phyloP scores from a whole-genome alignment of 805 yeast genomes.

The Nakazawaea peltata region DNA sequence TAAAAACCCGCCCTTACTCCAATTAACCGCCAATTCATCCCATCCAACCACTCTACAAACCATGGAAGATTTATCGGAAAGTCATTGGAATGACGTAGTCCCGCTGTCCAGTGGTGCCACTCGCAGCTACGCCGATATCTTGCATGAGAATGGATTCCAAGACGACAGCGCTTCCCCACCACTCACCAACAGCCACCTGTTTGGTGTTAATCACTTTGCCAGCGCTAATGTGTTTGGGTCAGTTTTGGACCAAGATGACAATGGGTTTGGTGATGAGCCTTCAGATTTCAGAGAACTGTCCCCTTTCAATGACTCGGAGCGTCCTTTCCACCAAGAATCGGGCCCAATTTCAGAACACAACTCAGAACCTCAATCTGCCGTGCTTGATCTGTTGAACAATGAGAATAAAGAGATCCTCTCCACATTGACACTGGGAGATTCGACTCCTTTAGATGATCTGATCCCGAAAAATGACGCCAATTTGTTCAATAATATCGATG shows the following conservation, averaged over 20 bases:
- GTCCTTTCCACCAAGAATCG: too few species aligned
- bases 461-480: conserved; percentile 24
- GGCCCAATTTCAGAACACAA: too few species aligned
- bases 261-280: conserved; percentile 6
- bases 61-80: conserved; percentile 41
- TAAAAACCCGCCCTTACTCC: too few species aligned
- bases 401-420: conserved; percentile 24
- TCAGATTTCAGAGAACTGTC: neutral
- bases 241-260: conserved; percentile 14
- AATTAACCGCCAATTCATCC: too few species aligned
- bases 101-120: conserved; percentile 27
- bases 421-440: conserved; percentile 32
- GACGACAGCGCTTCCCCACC: too few species aligned
- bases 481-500: conserved; percentile 24
- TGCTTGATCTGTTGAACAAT: conserved; percentile 21
- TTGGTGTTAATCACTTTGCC: too few species aligned
- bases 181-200: too few species aligned
- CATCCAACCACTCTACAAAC: too few species aligned
- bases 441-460: conserved; percentile 8
- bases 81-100: conserved; percentile 56
- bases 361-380: too few species aligned
- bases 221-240: too few species aligned
- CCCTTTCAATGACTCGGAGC: neutral
- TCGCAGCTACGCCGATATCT: conserved; percentile 14
- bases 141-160: conserved; percentile 9